Percentiles rank a stretch among this genome's conserved stretches.
Evolutionary conservation across 768 basidiomycete genomes (phyloP).

Genomic region (Galerina sulciceps): DNA sequence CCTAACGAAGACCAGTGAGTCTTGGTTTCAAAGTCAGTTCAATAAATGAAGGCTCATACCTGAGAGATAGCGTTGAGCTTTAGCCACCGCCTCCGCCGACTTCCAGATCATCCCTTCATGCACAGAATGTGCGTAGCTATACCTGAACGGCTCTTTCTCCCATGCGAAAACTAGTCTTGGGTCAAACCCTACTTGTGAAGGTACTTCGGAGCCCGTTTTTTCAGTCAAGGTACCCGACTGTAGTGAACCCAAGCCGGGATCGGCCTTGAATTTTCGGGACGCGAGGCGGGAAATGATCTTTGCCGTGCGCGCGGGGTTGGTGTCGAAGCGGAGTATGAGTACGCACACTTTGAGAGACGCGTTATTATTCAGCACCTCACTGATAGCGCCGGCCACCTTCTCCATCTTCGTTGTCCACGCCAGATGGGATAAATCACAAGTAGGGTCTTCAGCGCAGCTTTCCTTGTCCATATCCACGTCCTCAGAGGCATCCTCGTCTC

Average conservation of each 20-base stretch:
- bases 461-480: no score
- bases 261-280: slow-evolving; percentile 17
- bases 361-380: slow-evolving; percentile 26
- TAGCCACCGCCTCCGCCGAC: slow-evolving; percentile 32
- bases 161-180: slow-evolving; percentile 41
- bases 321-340: slow-evolving; percentile 38
- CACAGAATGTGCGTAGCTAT: slow-evolving; percentile 39
- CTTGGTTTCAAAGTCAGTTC: not conserved
- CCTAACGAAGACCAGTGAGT: slow-evolving; percentile 2
- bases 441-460: not conserved
- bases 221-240: no score
- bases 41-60: slow-evolving; percentile 19
- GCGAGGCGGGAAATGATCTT: slow-evolving; percentile 18
- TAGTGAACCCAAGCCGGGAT: not conserved
- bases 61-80: slow-evolving; percentile 21
- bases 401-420: slow-evolving; percentile 16
- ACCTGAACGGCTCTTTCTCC: slow-evolving; percentile 42
- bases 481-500: no score
- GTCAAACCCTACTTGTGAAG: slow-evolving; percentile 22
- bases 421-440: not conserved
- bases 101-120: slow-evolving; percentile 38
- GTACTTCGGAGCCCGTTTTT: no score
- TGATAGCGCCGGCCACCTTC: slow-evolving; percentile 27
- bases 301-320: slow-evolving; percentile 22
- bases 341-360: slow-evolving; percentile 32